Percentiles rank a stretch among this genome's conserved stretches.
These are phyloP conservation scores for Collybiopsis confluens DNA, from an alignment of 768 basidiomycete species.

Conservation along the genomic window DNA sequence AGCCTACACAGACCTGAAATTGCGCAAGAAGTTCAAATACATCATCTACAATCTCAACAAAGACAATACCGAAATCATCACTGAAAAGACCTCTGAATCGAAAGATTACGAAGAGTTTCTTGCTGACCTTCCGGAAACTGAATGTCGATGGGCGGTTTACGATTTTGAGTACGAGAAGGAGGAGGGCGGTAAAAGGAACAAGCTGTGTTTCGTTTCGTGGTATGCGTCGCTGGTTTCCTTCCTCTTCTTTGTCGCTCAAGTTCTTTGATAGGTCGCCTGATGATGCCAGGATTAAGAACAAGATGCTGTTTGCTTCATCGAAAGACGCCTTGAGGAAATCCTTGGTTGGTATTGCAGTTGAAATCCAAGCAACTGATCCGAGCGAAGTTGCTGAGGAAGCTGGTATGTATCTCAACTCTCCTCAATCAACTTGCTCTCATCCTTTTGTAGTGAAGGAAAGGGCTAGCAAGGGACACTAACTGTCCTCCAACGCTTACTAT, in stretches of 20 bases:
- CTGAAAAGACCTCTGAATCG: slow-evolving; percentile 56
- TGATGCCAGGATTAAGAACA: slow-evolving; percentile 76
- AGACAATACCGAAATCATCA: slow-evolving; percentile 67
- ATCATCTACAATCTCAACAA: slow-evolving; percentile 72
- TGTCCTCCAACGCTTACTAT: neutral
- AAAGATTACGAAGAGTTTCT: slow-evolving; percentile 71
- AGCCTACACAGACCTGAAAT: slow-evolving; percentile 67
- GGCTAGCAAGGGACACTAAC: slow-evolving; percentile 23
- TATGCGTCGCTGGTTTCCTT: slow-evolving; percentile 36
- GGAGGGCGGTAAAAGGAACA: slow-evolving; percentile 76
- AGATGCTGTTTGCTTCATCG: slow-evolving; percentile 93
- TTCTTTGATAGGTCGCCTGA: slow-evolving; percentile 67
- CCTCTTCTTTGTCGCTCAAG: slow-evolving; percentile 19
- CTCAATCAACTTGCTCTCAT: neutral
- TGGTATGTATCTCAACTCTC: slow-evolving; percentile 42
- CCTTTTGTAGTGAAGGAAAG: slow-evolving; percentile 27
- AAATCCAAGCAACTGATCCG: slow-evolving; percentile 83
- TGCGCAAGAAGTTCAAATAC: slow-evolving; percentile 75
- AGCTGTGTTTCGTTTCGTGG: slow-evolving; percentile 84
- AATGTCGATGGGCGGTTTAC: slow-evolving; percentile 89
- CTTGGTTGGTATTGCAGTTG: slow-evolving; percentile 71
- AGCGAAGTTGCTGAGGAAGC: slow-evolving; percentile 67
- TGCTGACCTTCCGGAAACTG: slow-evolving; percentile 61
- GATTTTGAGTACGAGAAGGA: slow-evolving; percentile 82
- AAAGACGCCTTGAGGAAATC: slow-evolving; percentile 70